Evolutionary conservation across 1,284 basidiomycete genomes (phyloP), one percentile per base, ranked within the genome.

Genomic region (Quambalaria eucalypti): DNA sequence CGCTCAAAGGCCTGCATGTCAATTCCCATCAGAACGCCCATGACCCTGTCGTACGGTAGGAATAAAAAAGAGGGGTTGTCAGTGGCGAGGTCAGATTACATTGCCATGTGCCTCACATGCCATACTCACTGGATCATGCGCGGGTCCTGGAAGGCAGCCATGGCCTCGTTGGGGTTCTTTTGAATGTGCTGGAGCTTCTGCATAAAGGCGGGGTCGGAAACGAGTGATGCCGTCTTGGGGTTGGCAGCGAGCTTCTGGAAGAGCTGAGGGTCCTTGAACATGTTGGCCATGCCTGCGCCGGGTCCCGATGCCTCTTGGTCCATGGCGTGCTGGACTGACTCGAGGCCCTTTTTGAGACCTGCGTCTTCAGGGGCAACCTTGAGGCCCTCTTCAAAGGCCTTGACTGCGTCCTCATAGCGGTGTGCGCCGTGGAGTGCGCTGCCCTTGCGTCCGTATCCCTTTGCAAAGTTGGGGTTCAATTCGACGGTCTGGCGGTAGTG

Each of bases 1-100:
- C 90, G 82, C 56, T 84, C 81, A 77, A 88, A 88, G 50, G 87
- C 90, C 76, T 89, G 85, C 76, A 97, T 83, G 77, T 97, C 90
- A 65, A 97, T 83, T 48, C 90, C 90, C 87, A 96, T 91, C 58
- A 90, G 81, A 9, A 85, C 92, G 60, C 92, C 92, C 58, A 96
- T 81, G 21, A 91, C 90, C 68, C 77, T 76, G 96, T 88, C 53
- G 16, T 33, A 16, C 31, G 31, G 16, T 33, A 16, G 31, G 31
- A 33, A 33, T 8, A 33, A 33, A 33, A 33, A 16, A 16, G 31
- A 33, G 9, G n/a, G n/a, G n/a, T n/a, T n/a, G n/a, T n/a, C n/a
- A n/a, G n/a, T n/a, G n/a, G n/a, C n/a, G n/a, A n/a, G n/a, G n/a
- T n/a, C n/a, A n/a, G n/a, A n/a, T n/a, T n/a, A n/a, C n/a, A n/a